Percentiles rank a stretch among this genome's conserved stretches.
These are phyloP conservation scores for Microbotryum violaceum DNA, from an alignment of 1,284 basidiomycete genomes.

Conservation along the genomic window DNA sequence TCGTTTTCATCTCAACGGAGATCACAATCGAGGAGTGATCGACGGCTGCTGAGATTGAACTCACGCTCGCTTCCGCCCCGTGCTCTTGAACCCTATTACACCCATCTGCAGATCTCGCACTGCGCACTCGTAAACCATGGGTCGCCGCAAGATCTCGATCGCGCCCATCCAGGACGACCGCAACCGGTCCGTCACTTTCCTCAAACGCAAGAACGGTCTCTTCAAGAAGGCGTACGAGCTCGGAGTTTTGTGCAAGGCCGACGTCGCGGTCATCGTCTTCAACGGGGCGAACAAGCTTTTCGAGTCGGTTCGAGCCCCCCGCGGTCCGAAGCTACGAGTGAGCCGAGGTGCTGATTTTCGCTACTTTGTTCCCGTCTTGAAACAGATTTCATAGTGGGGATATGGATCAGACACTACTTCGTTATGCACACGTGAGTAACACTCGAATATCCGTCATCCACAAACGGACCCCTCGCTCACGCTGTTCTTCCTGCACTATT, in stretches of 20 bases:
- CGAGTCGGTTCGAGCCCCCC: conserved; percentile 38
- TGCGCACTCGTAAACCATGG: conserved; percentile 48
- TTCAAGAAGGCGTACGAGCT: conserved; percentile 88
- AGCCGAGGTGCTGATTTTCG: background rate
- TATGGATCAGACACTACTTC: conserved; percentile 47
- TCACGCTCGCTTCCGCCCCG: too few relatives aligned
- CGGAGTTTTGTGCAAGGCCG: conserved; percentile 64
- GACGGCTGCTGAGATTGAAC: too few relatives aligned
- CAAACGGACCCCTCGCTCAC: conserved; percentile 10
- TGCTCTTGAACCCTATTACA: too few relatives aligned
- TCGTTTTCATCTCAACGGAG: too few relatives aligned
- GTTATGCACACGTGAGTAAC: conserved; percentile 47
- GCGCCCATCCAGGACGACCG: conserved; percentile 81
- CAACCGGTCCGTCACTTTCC: conserved; percentile 81
- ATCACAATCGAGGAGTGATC: too few relatives aligned
- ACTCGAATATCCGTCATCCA: background rate
- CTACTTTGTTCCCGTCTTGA: background rate
- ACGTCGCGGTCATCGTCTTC: conserved; percentile 62
- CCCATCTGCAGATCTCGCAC: too few relatives aligned
- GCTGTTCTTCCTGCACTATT: background rate
- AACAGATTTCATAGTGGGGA: conserved; percentile 50
- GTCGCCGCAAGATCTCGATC: conserved; percentile 81
- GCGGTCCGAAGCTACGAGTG: background rate
- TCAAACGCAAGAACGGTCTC: conserved; percentile 82
- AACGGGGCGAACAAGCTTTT: conserved; percentile 54